Evolutionary conservation across 495 filamentous ascomycete species (phyloP).

Genomic region (Evansstolkia leycettana): DNA sequence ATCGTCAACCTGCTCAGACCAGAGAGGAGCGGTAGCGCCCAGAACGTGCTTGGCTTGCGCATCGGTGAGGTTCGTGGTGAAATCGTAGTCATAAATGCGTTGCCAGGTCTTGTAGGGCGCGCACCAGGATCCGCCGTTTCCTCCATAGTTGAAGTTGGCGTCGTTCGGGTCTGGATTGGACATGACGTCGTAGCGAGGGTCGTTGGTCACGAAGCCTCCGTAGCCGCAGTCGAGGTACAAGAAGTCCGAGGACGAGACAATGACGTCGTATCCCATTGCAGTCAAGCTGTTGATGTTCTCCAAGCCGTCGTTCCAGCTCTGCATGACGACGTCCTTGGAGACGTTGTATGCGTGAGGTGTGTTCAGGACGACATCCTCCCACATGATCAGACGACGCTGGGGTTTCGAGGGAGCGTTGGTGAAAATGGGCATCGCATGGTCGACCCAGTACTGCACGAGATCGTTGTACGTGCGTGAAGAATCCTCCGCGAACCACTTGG

Average conservation of each 20-base stretch:
- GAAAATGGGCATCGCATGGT: conserved; percentile 42
- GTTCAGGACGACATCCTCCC: conserved; percentile 39
- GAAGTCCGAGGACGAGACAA: conserved; percentile 42
- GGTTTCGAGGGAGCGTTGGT: conserved; percentile 12
- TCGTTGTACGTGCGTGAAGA: conserved; percentile 39
- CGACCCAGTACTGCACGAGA: conserved; percentile 42
- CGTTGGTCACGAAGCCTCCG: conserved; percentile 42
- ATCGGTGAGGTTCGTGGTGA: conserved; percentile 35
- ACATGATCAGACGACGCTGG: conserved; percentile 40
- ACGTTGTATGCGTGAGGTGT: conserved; percentile 30
- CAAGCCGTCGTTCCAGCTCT: conserved; percentile 43
- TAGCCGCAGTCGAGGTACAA: conserved; percentile 46
- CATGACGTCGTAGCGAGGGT: conserved; percentile 39
- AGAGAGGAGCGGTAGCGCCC: conserved; percentile 39
- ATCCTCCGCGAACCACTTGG: conserved; percentile 36
- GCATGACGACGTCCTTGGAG: conserved; percentile 39
- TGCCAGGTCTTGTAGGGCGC: conserved; percentile 50
- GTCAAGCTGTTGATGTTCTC: conserved; percentile 41
- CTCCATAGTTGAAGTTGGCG: conserved; percentile 42
- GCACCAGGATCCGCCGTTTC: conserved; percentile 44
- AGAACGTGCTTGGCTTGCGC: conserved; percentile 32
- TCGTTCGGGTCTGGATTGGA: conserved; percentile 28
- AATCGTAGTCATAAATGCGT: conserved; percentile 49
- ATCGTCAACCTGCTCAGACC: conserved; percentile 44
- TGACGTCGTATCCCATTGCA: conserved; percentile 36